These are phyloP conservation scores for Rosa hybrid DNA, from an alignment of 331 rosid species.

Conservation along the genomic window DNA sequence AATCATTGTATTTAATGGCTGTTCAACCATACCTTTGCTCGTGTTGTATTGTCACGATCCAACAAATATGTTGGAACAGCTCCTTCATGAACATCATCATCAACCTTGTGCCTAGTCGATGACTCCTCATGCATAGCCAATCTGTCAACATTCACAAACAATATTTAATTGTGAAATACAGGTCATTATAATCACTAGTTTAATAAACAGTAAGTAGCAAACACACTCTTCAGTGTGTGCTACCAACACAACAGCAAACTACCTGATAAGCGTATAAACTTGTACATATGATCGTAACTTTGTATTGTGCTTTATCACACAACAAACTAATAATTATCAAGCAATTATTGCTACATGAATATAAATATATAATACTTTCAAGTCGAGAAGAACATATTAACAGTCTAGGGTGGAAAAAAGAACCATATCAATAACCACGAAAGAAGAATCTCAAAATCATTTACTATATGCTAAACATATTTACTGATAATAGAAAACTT, in stretches of 20 bases:
- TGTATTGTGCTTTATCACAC: too few relatives aligned
- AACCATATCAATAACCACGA: background rate
- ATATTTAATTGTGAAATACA: background rate
- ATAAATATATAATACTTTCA: background rate
- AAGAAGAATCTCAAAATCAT: background rate
- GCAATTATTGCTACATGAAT: background rate
- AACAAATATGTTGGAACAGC: constrained; percentile 81
- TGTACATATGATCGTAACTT: background rate
- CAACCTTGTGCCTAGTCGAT: constrained; percentile 77
- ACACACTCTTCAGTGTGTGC: background rate
- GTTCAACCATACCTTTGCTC: constrained; percentile 63
- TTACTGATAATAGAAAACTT: background rate
- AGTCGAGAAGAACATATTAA: background rate
- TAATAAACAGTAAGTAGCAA: background rate
- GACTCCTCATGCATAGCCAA: constrained; percentile 94
- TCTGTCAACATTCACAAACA: constrained; percentile 40
- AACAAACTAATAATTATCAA: background rate
- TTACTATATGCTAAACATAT: background rate
- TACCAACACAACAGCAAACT: background rate
- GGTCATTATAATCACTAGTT: background rate
- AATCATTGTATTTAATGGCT: background rate
- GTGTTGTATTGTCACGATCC: constrained; percentile 83
- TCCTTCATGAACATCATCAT: constrained; percentile 83
- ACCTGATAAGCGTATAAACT: background rate
- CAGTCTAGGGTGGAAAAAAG: background rate